phyloP scores from a whole-genome alignment of 139 green algal genomes.

The Picochlorum sp. region DNA sequence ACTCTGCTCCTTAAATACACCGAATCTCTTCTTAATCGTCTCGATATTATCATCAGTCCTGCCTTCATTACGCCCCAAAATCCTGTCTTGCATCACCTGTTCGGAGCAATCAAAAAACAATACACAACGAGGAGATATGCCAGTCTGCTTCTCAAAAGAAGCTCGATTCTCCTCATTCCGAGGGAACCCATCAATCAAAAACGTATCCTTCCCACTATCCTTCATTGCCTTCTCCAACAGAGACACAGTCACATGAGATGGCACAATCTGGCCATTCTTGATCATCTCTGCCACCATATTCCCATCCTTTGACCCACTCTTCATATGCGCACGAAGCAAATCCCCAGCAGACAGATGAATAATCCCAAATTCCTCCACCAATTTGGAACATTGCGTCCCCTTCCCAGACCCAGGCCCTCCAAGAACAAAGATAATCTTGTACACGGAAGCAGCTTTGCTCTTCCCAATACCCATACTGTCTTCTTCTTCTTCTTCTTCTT shows the following conservation, averaged over 20 bases:
- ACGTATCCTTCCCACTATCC: constrained; percentile 47
- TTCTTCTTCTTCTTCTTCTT: no score
- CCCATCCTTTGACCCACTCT: constrained; percentile 72
- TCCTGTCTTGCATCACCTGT: constrained; percentile 73
- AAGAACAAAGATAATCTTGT: constrained; percentile 58
- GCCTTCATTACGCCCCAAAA: constrained; percentile 81
- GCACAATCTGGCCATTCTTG: constrained; percentile 74
- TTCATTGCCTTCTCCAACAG: constrained; percentile 83
- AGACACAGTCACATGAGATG: constrained; percentile 68
- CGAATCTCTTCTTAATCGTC: constrained; percentile 93
- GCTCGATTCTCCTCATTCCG: constrained; percentile 87
- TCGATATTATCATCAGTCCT: constrained; percentile 94
- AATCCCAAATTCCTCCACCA: constrained; percentile 75
- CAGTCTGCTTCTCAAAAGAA: constrained; percentile 67
- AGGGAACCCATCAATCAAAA: constrained; percentile 94
- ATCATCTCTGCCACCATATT: constrained; percentile 92
- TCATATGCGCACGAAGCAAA: constrained; percentile 83
- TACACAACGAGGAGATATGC: constrained; percentile 71
- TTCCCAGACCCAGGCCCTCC: constrained; percentile 74
- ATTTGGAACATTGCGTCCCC: constrained; percentile 73
- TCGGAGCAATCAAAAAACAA: constrained; percentile 95
- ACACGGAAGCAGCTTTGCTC: not conserved
- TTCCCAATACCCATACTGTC: not conserved
- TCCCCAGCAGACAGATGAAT: constrained; percentile 87
- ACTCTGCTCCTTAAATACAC: constrained; percentile 71